Percentiles rank a stretch among this genome's conserved stretches.
Evolutionary conservation across 2,329 filamentous ascomycete species (phyloP).

Genomic region (Epichloe aotearoae): DNA sequence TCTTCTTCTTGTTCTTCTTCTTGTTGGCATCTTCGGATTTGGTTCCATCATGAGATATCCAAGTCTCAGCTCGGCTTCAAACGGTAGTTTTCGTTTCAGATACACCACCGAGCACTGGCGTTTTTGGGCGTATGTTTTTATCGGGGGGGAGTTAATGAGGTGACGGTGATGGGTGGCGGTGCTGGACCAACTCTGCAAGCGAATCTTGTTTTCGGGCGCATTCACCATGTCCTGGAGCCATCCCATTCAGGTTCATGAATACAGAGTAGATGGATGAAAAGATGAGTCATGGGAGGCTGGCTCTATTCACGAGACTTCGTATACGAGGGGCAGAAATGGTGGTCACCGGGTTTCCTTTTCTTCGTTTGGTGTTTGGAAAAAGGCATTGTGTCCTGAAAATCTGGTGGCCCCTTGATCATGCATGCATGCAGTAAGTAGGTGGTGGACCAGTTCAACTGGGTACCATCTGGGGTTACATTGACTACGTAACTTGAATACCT

Average conservation of each 20-base stretch:
- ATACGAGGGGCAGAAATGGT: neutral
- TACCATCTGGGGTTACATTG: too few relatives aligned
- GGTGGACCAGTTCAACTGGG: neutral
- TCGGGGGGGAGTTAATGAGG: neutral
- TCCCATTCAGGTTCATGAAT: neutral
- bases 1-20: constrained; percentile 7
- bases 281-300: neutral
- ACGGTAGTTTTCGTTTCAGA: constrained; percentile 2
- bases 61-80: neutral
- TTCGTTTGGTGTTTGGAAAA: neutral
- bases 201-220: neutral
- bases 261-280: neutral
- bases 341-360: neutral
- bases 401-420: too few relatives aligned
- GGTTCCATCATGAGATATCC: neutral
- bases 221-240: neutral
- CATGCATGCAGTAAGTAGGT: neutral
- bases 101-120: constrained; percentile 18
- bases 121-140: constrained; percentile 7
- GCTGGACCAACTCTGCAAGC: neutral
- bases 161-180: neutral
- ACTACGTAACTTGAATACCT: too few relatives aligned
- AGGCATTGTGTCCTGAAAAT: too few relatives aligned
- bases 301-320: neutral
- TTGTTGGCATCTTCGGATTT: constrained; percentile 2